Base-by-base conservation (phyloP, 1,284 basidiomycete genomes). In the Moniliophthora roreri region DNA sequence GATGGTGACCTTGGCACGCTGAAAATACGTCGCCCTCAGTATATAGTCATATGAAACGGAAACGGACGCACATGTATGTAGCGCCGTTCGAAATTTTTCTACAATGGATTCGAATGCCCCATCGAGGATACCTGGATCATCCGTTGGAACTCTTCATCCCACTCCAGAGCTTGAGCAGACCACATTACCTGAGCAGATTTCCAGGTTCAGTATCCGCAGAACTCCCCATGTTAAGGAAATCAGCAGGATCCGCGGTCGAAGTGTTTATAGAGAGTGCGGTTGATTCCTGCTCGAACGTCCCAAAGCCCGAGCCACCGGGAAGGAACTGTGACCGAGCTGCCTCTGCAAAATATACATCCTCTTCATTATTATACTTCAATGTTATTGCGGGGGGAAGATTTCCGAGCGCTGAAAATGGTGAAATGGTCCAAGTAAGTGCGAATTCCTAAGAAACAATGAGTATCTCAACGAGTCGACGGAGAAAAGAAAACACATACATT, bases 71-170 rank as follows among this genome's bases (percentile, higher is more conserved):
- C 70, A 73, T 59, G 49, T 70, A 68, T 1, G 41, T 26, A 21
- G 53, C 58, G 13, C 63, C 56, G 49, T 73, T 60, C 9, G 72
- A 63, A 9, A 75, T 51, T 46, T 67, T 71, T 21, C 59, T 55
- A 57, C 74, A 77, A 28, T 66, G 67, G 5, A 71, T 71, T 20
- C 75, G 63, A 13, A 74, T 66, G 0, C 75, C 75, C 75, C 75
- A 77, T 54, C 68, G 63, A 15, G 72, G 69, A 60, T 70, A 71
- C 51, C 72, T 74, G 36, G 10, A 32, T 10, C 40, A 20, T n/a
- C n/a, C n/a, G n/a, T n/a, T n/a, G 28, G 18, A 39, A 18, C 15
- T 35, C 21, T 41, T 52, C 8, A 16, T 37, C 49, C 8, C 42
- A 49, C 45, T 48, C 41, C 11, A 46, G n/a, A 4, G 40, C 24